Conservation (phyloP, 2,329 filamentous ascomycete genomes). For the Lachnellula subtilissima region DNA sequence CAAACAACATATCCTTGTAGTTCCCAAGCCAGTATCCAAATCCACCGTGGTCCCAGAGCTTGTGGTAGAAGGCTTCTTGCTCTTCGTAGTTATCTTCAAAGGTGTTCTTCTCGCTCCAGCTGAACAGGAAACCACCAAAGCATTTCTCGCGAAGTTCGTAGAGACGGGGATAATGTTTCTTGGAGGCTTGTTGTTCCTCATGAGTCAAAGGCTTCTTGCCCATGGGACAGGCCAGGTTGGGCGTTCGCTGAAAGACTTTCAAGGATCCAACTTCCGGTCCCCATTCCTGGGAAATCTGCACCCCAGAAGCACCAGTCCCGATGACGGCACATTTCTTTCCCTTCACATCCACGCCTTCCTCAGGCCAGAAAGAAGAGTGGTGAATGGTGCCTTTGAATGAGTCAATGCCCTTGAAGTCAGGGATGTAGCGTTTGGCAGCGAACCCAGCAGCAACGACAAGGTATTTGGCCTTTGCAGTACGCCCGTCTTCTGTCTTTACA, state of each 20-base stretch:
- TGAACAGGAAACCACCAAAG: conserved; percentile 49
- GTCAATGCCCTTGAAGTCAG: conserved; percentile 22
- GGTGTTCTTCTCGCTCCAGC: conserved; percentile 41
- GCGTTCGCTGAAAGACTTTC: conserved; percentile 52
- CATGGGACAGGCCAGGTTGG: conserved; percentile 56
- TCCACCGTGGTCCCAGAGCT: conserved; percentile 42
- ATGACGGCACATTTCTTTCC: conserved; percentile 52
- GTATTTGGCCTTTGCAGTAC: conserved; percentile 16
- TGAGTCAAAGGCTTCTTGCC: conserved; percentile 2
- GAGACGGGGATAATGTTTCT: conserved; percentile 7
- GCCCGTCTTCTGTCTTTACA: conserved; percentile 36
- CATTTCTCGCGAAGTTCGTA: conserved; percentile 27
- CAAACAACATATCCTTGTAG: conserved; percentile 42
- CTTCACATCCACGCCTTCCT: conserved; percentile 41
- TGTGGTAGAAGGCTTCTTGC: conserved; percentile 39
- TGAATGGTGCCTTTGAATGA: conserved; percentile 24
- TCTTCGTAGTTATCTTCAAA: conserved; percentile 40
- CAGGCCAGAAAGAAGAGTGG: conserved; percentile 13
- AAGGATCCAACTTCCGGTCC: conserved; percentile 33
- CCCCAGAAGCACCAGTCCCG: conserved; percentile 36
- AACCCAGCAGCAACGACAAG: conserved; percentile 26
- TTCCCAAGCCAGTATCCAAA: conserved; percentile 42
- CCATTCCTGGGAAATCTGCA: conserved; percentile 26
- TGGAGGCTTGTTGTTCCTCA: conserved; percentile 38
- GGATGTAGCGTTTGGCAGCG: conserved; percentile 22